These are phyloP conservation scores for Medicago lupulina DNA, from an alignment of 306 rosid genomes.

Conservation along the genomic window DNA sequence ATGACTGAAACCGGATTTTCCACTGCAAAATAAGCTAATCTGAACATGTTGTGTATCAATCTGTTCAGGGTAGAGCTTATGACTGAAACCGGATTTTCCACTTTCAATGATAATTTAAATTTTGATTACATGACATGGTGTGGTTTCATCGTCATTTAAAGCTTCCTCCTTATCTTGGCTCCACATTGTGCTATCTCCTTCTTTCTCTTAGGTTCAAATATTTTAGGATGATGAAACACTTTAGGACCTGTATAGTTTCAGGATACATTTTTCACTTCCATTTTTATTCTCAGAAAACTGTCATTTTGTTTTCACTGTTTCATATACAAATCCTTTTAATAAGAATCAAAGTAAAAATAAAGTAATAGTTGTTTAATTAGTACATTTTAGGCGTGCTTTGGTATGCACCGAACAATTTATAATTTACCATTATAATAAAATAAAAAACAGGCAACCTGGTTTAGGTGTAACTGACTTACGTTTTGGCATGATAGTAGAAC, in stretches of 20 bases:
- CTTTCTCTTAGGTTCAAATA: neutral
- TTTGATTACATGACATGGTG: neutral
- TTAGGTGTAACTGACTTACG: neutral
- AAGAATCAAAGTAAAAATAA: neutral
- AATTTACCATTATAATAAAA: neutral
- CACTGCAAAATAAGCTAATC: too few species aligned
- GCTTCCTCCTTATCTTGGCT: conserved; percentile 1
- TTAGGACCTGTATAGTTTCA: neutral
- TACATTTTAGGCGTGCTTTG: neutral
- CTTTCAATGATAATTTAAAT: neutral
- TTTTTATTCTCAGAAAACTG: neutral
- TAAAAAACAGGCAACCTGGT: neutral
- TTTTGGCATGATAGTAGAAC: too few species aligned
- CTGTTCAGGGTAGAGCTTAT: too few species aligned
- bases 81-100: too few species aligned
- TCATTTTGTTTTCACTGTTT: neutral
- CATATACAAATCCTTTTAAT: neutral
- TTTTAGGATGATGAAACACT: neutral
- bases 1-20: too few species aligned
- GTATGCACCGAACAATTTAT: neutral
- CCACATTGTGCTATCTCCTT: neutral
- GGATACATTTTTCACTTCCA: neutral
- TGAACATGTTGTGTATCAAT: too few species aligned
- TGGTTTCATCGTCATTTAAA: neutral
- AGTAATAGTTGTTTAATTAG: neutral